Percentiles rank a stretch among this genome's conserved stretches.
Evolutionary conservation across 169 alveolate species (phyloP).

Genomic region (Eimeria tenella): DNA sequence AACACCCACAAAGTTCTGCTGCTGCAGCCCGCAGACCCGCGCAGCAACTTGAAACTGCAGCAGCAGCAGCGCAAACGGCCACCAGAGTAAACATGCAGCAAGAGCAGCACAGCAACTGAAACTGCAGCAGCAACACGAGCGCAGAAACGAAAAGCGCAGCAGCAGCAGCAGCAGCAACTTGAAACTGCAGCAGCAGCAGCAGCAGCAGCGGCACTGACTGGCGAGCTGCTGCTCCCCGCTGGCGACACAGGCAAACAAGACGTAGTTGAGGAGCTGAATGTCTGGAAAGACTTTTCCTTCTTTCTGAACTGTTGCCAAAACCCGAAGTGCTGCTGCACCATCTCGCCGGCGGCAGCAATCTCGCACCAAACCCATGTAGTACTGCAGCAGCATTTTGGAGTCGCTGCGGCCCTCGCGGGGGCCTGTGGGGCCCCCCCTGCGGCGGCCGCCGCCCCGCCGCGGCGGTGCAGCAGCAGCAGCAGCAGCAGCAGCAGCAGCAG

Average conservation of each 20-base stretch:
- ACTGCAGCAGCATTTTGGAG: slow-evolving; percentile 24
- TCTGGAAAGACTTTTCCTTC: slow-evolving; percentile 37
- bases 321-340: slow-evolving; percentile 29
- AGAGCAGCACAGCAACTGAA: too few relatives aligned
- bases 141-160: too few relatives aligned
- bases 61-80: too few relatives aligned
- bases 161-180: too few relatives aligned
- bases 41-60: too few relatives aligned
- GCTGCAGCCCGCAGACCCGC: too few relatives aligned
- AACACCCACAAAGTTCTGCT: too few relatives aligned
- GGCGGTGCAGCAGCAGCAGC: slow-evolving; percentile 27
- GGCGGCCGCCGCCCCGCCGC: background rate
- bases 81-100: too few relatives aligned
- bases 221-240: background rate
- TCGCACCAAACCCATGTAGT: slow-evolving; percentile 59
- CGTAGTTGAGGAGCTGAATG: slow-evolving; percentile 62
- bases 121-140: too few relatives aligned
- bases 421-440: background rate
- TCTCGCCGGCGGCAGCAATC: slow-evolving; percentile 40
- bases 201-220: background rate
- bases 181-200: too few relatives aligned
- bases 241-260: slow-evolving; percentile 61
- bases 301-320: slow-evolving; percentile 23
- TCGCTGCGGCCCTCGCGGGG: background rate
- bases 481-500: slow-evolving; percentile 11